These are phyloP conservation scores for Hemerocallis citrina DNA, from an alignment of 106 monocot species.

Conservation along the genomic window DNA sequence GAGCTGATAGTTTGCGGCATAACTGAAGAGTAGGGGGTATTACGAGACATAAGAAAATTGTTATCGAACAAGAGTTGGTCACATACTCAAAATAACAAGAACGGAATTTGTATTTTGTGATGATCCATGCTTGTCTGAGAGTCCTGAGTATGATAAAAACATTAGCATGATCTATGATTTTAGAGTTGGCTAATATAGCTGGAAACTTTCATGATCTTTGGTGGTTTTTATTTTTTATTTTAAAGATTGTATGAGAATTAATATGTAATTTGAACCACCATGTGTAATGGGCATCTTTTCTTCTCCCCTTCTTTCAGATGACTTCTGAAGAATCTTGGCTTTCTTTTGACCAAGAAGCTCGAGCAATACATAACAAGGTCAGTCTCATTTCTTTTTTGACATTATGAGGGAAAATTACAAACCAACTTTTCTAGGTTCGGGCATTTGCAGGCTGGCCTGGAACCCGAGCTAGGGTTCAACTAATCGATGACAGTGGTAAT, in stretches of 20 bases:
- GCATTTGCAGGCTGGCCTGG: conserved; percentile 99
- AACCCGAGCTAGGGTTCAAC: conserved; percentile 65
- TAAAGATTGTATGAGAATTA: not conserved
- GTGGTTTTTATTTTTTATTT: no score
- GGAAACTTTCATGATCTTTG: no score
- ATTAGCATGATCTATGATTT: no score
- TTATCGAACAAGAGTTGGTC: no score
- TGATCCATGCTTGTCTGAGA: no score
- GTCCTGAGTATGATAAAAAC: no score
- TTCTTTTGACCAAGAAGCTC: conserved; percentile 63
- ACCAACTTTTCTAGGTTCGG: conserved; percentile 64
- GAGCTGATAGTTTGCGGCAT: no score
- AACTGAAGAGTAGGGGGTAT: no score
- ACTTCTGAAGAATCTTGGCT: conserved; percentile 57
- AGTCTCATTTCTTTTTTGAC: not conserved
- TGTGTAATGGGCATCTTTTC: not conserved
- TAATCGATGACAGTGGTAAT: conserved; percentile 24
- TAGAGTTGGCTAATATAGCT: no score
- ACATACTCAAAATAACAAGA: no score
- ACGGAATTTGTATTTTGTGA: no score
- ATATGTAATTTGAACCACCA: not conserved
- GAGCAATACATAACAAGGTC: conserved; percentile 83
- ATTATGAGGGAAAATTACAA: conserved; percentile 11
- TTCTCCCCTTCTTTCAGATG: conserved; percentile 8
- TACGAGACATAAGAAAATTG: no score